Conservation (phyloP, 192 early-diverging fungal species). For the Rhizoclosmatium globosum region DNA sequence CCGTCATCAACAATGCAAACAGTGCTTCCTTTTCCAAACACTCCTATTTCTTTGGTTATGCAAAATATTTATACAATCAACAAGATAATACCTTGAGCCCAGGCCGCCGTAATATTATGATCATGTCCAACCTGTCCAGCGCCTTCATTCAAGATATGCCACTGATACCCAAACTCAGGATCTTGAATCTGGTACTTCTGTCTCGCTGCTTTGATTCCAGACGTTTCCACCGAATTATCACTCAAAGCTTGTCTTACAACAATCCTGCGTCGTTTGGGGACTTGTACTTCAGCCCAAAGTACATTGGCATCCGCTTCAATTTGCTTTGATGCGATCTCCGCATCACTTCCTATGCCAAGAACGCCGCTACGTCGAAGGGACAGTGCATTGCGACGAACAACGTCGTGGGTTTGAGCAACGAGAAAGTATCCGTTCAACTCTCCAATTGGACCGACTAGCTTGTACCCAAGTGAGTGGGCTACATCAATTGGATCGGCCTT, state of each 20-base stretch:
- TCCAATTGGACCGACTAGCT: conserved; percentile 67
- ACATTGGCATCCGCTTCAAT: conserved; percentile 15
- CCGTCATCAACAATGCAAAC: conserved; percentile 93
- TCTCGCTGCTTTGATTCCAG: neutral
- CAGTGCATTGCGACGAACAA: too few relatives aligned
- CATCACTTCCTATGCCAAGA: too few relatives aligned
- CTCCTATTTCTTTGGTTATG: neutral
- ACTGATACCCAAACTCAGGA: conserved; percentile 28
- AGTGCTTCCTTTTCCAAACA: neutral
- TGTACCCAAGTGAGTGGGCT: conserved; percentile 35
- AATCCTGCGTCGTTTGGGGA: conserved; percentile 47
- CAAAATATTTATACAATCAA: neutral
- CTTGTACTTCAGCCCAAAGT: conserved; percentile 50
- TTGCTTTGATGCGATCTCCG: neutral
- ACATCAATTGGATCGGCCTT: neutral
- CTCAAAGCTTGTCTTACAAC: conserved; percentile 40
- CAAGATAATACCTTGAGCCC: conserved; percentile 70
- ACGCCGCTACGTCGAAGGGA: too few relatives aligned
- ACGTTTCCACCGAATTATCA: neutral
- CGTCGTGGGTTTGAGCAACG: conserved; percentile 27
- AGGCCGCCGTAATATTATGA: conserved; percentile 92
- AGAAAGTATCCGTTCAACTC: conserved; percentile 70
- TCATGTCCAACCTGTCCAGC: conserved; percentile 70
- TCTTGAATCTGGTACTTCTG: conserved; percentile 50
- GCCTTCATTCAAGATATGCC: conserved; percentile 57